phyloP scores from a whole-genome alignment of 345 rosid genomes.

The Noccaea caerulescens region DNA sequence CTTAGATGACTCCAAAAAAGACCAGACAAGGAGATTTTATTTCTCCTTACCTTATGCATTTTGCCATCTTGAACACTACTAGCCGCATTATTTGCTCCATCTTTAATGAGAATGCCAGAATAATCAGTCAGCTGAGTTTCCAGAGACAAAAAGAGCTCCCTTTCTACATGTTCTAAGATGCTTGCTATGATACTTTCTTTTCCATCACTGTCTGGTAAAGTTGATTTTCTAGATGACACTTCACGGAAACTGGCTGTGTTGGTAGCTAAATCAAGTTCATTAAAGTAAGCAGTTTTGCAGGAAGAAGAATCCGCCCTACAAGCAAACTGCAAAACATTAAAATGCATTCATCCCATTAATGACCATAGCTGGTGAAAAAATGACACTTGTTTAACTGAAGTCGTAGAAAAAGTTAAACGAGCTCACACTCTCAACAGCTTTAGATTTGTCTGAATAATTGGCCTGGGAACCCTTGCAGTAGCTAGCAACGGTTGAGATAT shows the following conservation, averaged over 20 bases:
- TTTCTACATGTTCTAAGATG: slow-evolving; percentile 59
- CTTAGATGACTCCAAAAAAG: neutral
- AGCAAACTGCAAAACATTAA: slow-evolving; percentile 48
- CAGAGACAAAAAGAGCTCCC: slow-evolving; percentile 64
- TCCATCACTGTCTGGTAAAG: slow-evolving; percentile 26
- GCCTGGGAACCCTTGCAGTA: slow-evolving; percentile 15
- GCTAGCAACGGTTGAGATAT: slow-evolving; percentile 34
- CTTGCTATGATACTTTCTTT: slow-evolving; percentile 40
- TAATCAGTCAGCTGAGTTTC: slow-evolving; percentile 53
- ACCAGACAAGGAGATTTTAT: neutral
- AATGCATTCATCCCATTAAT: slow-evolving; percentile 33
- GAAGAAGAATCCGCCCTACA: slow-evolving; percentile 47
- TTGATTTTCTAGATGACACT: slow-evolving; percentile 40
- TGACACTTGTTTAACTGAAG: neutral
- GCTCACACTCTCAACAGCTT: slow-evolving; percentile 49
- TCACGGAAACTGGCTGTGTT: slow-evolving; percentile 35
- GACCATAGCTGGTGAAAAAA: slow-evolving; percentile 9
- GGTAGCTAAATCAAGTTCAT: slow-evolving; percentile 51
- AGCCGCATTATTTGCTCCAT: slow-evolving; percentile 50
- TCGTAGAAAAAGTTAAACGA: slow-evolving; percentile 5
- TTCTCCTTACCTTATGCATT: slow-evolving; percentile 50
- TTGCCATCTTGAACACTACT: slow-evolving; percentile 42
- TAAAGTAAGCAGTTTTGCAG: slow-evolving; percentile 48
- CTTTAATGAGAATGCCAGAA: slow-evolving; percentile 56
- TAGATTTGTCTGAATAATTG: slow-evolving; percentile 38